phyloP scores from a whole-genome alignment of 2,329 filamentous ascomycete genomes.

The Fusarium sororula region DNA sequence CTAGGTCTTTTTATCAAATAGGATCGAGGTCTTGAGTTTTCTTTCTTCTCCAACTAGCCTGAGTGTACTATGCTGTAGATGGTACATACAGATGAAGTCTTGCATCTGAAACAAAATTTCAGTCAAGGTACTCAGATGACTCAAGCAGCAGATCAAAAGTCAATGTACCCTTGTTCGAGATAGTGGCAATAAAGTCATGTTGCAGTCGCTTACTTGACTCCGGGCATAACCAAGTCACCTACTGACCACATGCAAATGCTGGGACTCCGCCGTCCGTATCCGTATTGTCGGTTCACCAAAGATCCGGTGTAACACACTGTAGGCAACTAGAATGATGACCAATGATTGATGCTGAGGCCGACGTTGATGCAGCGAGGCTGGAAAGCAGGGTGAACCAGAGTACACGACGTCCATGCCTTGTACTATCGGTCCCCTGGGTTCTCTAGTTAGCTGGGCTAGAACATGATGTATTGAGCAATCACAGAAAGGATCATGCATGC shows the following conservation, averaged over 20 bases:
- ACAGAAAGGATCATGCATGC: not conserved
- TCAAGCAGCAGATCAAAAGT: not conserved
- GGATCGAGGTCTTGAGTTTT: not conserved
- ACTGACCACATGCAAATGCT: slow-evolving; percentile 1
- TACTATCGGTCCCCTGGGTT: not conserved
- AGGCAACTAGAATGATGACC: not conserved
- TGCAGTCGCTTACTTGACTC: slow-evolving; percentile 21
- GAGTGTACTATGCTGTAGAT: not conserved
- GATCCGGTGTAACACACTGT: not conserved
- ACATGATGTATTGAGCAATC: not conserved
- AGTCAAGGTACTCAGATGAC: slow-evolving; percentile 13
- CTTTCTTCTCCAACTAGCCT: not conserved
- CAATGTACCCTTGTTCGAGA: slow-evolving; percentile 16
- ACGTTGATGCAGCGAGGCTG: slow-evolving; percentile 18
- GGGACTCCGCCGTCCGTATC: not conserved
- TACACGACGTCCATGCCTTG: not conserved
- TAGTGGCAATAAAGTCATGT: slow-evolving; percentile 20
- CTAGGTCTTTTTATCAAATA: no score
- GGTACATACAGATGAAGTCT: not conserved
- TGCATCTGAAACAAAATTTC: not conserved
- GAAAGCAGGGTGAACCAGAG: not conserved
- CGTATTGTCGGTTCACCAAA: slow-evolving; percentile 11
- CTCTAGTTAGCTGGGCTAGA: not conserved
- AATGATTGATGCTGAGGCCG: slow-evolving; percentile 5
- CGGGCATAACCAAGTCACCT: not conserved